Evolutionary conservation across 768 basidiomycete genomes (phyloP), one percentile per base, ranked within the genome.

Genomic region (Mycena vitilis): DNA sequence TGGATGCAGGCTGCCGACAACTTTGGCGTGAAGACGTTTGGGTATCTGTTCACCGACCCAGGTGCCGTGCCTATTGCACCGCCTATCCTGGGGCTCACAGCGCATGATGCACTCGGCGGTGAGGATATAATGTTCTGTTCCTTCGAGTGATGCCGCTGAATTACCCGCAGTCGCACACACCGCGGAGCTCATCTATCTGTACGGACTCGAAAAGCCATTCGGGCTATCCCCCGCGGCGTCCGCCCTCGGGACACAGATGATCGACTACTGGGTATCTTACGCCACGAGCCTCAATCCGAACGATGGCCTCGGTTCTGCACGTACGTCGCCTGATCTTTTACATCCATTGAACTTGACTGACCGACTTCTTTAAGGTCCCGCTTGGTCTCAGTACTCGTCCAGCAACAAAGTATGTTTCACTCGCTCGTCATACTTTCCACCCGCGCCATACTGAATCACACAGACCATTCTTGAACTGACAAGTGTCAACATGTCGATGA

Each of bases 201-300:
- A 75, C 62, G 78, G 78, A 40, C 30, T 52, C 40, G 47, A 38
- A 3, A 57, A 45, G 1, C 60, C 59, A 20, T 49, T 52, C 5
- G 70, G 68, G 38, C 16, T 61, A 4, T 68, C 75, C 22, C 12
- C 73, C 1, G 71, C 76, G 9, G 74, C 74, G 10, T 60, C 47
- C n/a, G 54, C 55, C 0, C 73, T 84, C 6, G 81, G 81, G 47
- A 72, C 58, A 8, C 36, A 65, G 36, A 83, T 84, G 82, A 75
- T 80, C 37, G 81, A 84, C 48, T 84, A 83, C 60, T 84, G 83
- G 84, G 68, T 85, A 30, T 85, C 84, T 1, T 85, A 84, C 57
- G 81, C 81, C 1, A 81, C 79, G 0, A 81, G 79, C 37, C 73
- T 84, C 34, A 76, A 81, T 53, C 83, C 84, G 9, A 84, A 84